phyloP scores from a whole-genome alignment of 352 stramenopile genomes.

The Globisporangium paddicum region DNA sequence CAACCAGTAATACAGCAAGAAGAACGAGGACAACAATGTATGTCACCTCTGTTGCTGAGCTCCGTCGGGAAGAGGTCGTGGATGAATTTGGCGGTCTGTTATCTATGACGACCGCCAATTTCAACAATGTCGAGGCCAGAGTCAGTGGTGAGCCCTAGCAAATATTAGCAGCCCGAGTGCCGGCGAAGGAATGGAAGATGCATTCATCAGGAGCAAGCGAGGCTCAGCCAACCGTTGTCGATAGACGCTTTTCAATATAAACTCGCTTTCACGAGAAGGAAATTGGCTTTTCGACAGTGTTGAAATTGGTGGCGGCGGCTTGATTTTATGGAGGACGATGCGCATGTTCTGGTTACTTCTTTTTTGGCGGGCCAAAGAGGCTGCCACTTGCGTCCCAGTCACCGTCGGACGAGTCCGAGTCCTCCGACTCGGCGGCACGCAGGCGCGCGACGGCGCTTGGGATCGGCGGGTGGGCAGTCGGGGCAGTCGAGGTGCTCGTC shows the following conservation, averaged over 20 bases:
- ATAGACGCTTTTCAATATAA: not conserved
- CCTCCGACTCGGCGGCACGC: constrained; percentile 34
- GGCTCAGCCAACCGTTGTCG: too few relatives aligned
- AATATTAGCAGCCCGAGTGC: too few relatives aligned
- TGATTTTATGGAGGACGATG: not conserved
- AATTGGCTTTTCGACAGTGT: not conserved
- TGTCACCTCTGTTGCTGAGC: too few relatives aligned
- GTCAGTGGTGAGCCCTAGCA: too few relatives aligned
- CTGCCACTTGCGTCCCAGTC: constrained; percentile 64
- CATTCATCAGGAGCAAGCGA: too few relatives aligned
- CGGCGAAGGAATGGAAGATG: too few relatives aligned
- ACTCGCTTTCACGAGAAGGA: not conserved
- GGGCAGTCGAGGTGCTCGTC: constrained; percentile 8
- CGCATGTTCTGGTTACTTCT: constrained; percentile 4
- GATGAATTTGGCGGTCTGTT: too few relatives aligned
- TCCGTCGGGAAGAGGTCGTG: too few relatives aligned
- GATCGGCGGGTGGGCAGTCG: constrained; percentile 39
- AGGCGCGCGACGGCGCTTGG: constrained; percentile 41
- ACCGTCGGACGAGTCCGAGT: constrained; percentile 37
- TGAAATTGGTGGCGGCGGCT: not conserved
- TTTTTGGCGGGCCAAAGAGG: constrained; percentile 50
- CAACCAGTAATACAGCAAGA: constrained; percentile 4
- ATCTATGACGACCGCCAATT: not conserved
- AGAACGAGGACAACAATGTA: not conserved
- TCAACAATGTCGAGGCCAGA: not conserved